These are phyloP conservation scores for Penicillium psychrofluorescens DNA, from an alignment of 495 filamentous ascomycete genomes.

Conservation along the genomic window DNA sequence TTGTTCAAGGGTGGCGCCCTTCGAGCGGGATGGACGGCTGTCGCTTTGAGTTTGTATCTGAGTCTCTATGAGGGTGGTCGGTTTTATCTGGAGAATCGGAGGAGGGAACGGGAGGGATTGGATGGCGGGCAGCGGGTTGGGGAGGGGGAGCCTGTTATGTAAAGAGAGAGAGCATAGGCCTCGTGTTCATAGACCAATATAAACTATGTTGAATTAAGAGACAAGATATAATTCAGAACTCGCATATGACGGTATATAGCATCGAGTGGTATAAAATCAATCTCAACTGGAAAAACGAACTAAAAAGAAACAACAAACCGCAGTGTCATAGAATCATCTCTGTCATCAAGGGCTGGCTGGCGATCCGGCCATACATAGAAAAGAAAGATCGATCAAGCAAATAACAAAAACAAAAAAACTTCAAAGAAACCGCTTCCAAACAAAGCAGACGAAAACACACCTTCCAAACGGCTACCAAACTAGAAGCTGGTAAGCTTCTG, in stretches of 20 bases:
- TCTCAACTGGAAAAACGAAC: no score
- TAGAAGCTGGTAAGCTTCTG: conserved; percentile 36
- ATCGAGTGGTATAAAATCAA: no score
- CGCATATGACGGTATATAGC: no score
- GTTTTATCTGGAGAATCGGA: conserved; percentile 53
- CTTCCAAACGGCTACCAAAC: neutral
- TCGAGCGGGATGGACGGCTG: conserved; percentile 70
- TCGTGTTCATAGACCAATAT: no score
- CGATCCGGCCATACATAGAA: neutral
- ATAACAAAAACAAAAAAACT: neutral
- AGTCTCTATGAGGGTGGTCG: conserved; percentile 78
- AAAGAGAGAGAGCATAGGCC: neutral
- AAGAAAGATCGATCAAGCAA: neutral
- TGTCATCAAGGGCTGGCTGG: conserved; percentile 8
- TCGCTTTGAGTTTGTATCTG: conserved; percentile 78
- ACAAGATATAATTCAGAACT: no score
- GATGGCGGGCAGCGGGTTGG: neutral
- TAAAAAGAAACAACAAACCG: no score
- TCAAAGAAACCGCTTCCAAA: neutral
- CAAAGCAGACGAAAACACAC: neutral
- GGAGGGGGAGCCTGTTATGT: conserved; percentile 4
- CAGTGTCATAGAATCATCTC: conserved; percentile 9
- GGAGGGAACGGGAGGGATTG: conserved; percentile 11
- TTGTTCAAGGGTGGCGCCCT: conserved; percentile 72
- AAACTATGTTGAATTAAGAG: neutral